Conservation (phyloP, 2,329 filamentous ascomycete genomes). For the Fulvia fulva region DNA sequence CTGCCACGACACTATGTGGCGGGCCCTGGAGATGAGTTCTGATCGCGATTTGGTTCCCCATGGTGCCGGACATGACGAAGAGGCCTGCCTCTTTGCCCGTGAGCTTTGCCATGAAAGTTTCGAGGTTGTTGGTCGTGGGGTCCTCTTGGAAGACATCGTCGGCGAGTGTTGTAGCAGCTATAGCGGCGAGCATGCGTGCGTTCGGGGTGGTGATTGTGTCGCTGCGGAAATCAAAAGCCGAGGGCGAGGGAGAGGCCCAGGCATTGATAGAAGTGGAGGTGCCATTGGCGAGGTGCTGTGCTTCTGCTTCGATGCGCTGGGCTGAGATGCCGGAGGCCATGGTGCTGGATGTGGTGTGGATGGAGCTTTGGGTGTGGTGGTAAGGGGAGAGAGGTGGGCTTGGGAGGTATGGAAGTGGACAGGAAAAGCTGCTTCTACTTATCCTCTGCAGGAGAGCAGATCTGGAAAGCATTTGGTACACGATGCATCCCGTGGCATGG, state of each 20-base stretch:
- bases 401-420: not conserved
- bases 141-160: constrained; percentile 86
- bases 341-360: constrained; percentile 10
- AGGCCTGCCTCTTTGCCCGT: constrained; percentile 72
- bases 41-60: constrained; percentile 83
- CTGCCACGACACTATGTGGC: constrained; percentile 75
- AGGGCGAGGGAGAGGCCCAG: constrained; percentile 45
- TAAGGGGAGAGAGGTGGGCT: not conserved
- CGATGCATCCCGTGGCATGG: not conserved
- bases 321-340: constrained; percentile 4
- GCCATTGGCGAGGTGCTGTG: constrained; percentile 20
- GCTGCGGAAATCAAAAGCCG: constrained; percentile 55
- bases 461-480: not conserved
- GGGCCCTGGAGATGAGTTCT: constrained; percentile 73
- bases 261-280: constrained; percentile 25
- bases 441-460: constrained; percentile 13
- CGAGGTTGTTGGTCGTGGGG: constrained; percentile 69
- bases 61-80: constrained; percentile 83
- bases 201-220: constrained; percentile 75
- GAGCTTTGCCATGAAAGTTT: constrained; percentile 68
- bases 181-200: constrained; percentile 73
- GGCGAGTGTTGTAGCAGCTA: constrained; percentile 67
- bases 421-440: constrained; percentile 9
- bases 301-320: constrained; percentile 13
- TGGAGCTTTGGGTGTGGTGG: not conserved